Conservation (phyloP, 345 rosid genomes). For the Durio zibethinus region DNA sequence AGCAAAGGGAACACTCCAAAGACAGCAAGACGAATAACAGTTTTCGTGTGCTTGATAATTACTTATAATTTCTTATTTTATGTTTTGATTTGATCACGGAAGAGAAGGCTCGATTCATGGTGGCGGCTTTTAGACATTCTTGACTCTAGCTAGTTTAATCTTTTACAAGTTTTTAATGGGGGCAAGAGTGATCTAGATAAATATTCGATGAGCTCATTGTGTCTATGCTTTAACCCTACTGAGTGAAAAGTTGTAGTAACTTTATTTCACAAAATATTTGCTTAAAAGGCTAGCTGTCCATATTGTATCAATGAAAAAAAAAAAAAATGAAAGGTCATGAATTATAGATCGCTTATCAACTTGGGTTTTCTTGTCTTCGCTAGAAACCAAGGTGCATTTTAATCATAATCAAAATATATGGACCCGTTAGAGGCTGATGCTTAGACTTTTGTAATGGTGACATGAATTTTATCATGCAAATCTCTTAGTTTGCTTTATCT, state of each 20-base stretch:
- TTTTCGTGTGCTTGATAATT: conserved; percentile 35
- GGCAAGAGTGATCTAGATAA: not conserved
- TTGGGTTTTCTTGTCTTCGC: conserved; percentile 11
- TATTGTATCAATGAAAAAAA: too few species aligned
- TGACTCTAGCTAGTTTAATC: not conserved
- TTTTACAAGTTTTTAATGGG: not conserved
- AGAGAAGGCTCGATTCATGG: conserved; percentile 26
- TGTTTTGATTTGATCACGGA: not conserved
- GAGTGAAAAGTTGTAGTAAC: not conserved
- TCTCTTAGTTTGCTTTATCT: not conserved
- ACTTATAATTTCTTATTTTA: not conserved
- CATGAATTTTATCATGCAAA: not conserved
- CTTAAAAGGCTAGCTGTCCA: not conserved
- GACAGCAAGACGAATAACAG: conserved; percentile 28
- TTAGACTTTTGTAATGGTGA: not conserved
- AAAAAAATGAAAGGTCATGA: not conserved
- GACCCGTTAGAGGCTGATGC: not conserved
- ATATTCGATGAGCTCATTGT: not conserved
- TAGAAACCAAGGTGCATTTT: not conserved
- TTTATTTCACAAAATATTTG: not conserved
- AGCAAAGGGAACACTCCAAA: conserved; percentile 40
- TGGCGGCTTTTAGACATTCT: not conserved
- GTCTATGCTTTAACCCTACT: not conserved
- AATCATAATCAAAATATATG: not conserved
- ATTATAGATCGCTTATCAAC: not conserved